These are phyloP conservation scores for Hymenoscyphus albidus DNA, from an alignment of 2,329 filamentous ascomycete species.

Conservation along the genomic window DNA sequence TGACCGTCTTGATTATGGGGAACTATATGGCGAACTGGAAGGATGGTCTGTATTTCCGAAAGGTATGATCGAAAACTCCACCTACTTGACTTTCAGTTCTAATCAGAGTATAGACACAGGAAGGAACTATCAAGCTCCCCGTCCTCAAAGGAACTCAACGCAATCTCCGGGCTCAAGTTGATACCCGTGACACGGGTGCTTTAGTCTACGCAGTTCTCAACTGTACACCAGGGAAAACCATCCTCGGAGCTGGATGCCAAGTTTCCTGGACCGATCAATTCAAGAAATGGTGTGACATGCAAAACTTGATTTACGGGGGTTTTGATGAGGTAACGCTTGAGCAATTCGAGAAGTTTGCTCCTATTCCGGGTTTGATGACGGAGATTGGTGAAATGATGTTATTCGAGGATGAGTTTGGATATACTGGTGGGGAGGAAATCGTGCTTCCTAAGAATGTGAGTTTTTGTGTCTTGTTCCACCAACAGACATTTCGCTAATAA, in stretches of 20 bases:
- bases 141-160: constrained; percentile 27
- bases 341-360: constrained; percentile 29
- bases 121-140: constrained; percentile 27
- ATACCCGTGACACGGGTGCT: constrained; percentile 17
- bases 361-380: constrained; percentile 20
- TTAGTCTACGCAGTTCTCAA: constrained; percentile 29
- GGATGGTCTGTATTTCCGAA: constrained; percentile 13
- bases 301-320: constrained; percentile 15
- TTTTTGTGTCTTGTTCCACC: neutral
- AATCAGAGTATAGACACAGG: constrained; percentile 10
- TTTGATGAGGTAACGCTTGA: constrained; percentile 21
- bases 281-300: constrained; percentile 20
- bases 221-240: constrained; percentile 26
- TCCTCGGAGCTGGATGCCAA: constrained; percentile 14
- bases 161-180: constrained; percentile 17
- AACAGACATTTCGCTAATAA: constrained; percentile 2
- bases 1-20: constrained; percentile 35
- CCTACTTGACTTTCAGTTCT: neutral
- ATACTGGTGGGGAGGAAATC: constrained; percentile 36
- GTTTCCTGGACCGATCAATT: constrained; percentile 21
- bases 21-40: constrained; percentile 28
- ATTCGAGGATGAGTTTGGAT: constrained; percentile 33
- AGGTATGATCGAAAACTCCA: constrained; percentile 9
- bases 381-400: constrained; percentile 38
- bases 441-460: constrained; percentile 30